A percentile compares a stretch with the other conserved stretches of the same genome.
Conservation (phyloP, 495 filamentous ascomycete species). For the Podospora pseudoanserina region DNA sequence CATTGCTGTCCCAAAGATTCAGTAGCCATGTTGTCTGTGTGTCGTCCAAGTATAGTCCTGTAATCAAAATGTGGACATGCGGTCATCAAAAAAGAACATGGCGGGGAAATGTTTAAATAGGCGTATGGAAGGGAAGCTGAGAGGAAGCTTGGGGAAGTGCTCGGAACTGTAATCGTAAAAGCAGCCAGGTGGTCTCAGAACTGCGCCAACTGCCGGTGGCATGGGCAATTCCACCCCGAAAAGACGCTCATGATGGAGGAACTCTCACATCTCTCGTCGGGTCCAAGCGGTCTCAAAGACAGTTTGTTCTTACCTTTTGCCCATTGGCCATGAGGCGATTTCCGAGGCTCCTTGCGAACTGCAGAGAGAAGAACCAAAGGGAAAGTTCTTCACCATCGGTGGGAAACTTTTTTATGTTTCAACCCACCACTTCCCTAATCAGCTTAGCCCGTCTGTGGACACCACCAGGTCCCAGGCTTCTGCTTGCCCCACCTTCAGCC, state of each 20-base stretch:
- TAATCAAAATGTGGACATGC: constrained; percentile 1
- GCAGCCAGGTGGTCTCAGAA: constrained; percentile 15
- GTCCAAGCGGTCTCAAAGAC: background rate
- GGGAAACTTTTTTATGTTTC: background rate
- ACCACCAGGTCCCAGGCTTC: background rate
- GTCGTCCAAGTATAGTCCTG: background rate
- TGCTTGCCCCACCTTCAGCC: constrained; percentile 4
- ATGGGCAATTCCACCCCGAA: constrained; percentile 9
- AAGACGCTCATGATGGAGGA: background rate
- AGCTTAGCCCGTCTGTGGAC: constrained; percentile 1
- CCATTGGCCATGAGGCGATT: constrained; percentile 3
- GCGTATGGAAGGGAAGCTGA: background rate
- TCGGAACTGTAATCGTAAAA: constrained; percentile 3
- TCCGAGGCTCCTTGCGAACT: background rate
- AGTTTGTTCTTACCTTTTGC: constrained; percentile 7
- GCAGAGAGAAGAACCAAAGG: background rate
- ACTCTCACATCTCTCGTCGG: background rate
- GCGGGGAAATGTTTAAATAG: background rate
- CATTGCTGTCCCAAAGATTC: constrained; percentile 5
- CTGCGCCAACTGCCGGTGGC: constrained; percentile 14
- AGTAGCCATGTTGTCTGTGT: constrained; percentile 11
- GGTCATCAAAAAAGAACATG: background rate
- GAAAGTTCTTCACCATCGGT: background rate
- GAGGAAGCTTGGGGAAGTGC: constrained; percentile 3
- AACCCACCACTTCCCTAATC: constrained; percentile 10